A percentile compares a stretch with the other conserved stretches of the same genome.
Evolutionary conservation across 2,329 filamentous ascomycete genomes (phyloP).

Genomic region (Pseudodiploospora longispora): DNA sequence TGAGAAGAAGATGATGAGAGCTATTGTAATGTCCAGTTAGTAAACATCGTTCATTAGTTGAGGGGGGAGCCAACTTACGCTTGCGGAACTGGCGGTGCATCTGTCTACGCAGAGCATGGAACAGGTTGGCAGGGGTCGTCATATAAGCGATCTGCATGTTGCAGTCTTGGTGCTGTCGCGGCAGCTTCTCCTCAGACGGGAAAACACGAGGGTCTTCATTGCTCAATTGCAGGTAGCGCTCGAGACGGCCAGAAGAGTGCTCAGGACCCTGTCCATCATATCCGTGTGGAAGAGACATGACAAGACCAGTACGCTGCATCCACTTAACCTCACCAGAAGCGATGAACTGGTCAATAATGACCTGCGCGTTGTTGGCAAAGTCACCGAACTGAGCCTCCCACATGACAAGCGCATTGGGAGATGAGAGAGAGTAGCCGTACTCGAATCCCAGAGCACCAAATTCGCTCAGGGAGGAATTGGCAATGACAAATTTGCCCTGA

Average conservation of each 20-base stretch:
- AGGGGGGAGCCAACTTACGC: conserved; percentile 53
- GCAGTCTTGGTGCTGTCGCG: conserved; percentile 97
- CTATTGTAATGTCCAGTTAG: conserved; percentile 33
- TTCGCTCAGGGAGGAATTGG: conserved; percentile 79
- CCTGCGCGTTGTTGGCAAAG: conserved; percentile 99
- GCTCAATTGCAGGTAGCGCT: conserved; percentile 93
- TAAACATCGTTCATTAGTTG: conserved; percentile 3
- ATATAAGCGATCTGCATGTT: conserved; percentile 99
- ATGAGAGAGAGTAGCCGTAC: conserved; percentile 96
- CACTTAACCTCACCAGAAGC: conserved; percentile 97
- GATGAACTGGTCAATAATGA: conserved; percentile 98
- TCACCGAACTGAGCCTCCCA: conserved; percentile 99
- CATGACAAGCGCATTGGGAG: conserved; percentile 94
- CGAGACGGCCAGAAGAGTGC: conserved; percentile 94
- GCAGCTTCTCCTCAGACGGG: conserved; percentile 79
- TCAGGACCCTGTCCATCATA: conserved; percentile 98
- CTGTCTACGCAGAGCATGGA: conserved; percentile 93
- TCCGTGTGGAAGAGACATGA: conserved; percentile 93
- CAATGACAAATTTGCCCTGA: conserved; percentile 92
- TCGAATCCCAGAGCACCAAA: conserved; percentile 82
- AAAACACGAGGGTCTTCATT: conserved; percentile 96
- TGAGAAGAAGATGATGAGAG: conserved; percentile 95
- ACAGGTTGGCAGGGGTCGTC: conserved; percentile 92
- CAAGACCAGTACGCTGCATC: conserved; percentile 94
- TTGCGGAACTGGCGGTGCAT: conserved; percentile 99